Base-by-base conservation (phyloP, 2,329 filamentous ascomycete species). In the Fusarium verticillioides region DNA sequence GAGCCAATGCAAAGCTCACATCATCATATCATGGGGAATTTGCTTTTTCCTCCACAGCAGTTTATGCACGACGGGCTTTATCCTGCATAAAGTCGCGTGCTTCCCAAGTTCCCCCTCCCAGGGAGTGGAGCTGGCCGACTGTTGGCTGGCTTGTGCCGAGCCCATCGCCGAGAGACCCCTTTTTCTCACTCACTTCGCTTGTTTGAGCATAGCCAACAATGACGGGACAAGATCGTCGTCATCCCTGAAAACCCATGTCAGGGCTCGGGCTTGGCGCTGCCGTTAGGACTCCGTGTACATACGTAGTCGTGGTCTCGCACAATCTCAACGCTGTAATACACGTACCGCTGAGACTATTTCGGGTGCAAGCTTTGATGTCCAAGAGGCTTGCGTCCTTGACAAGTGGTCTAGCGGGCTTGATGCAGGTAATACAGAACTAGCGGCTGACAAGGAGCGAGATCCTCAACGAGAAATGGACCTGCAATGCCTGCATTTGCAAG, bases 81-180 rank as follows among this genome's bases (percentile, higher is more conserved):
- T 69, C 53, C 63, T 76, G 70, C 63, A 75, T 67, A 69, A 73
- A 74, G 73, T 76, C 75, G 75, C 75, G 75, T 77, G 75, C 73
- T 47, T 28, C 43, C 44, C 40, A 43, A 43, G 40, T 66, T 62
- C 43, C 39, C 54, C 34, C 56, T 26, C 57, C 49, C 32, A 32
- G 30, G 43, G 15, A 53, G 68, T 75, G 73, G 73, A 70, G 71
- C 61, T 61, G 49, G 54, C 53, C 52, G 63, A 64, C 37, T 59
- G 56, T 37, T 63, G 30, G 57, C 65, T 72, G 30, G 57, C 65
- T 72, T 63, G 50, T 75, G 72, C 72, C 72, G 72, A 73, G 72
- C 69, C 63, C 69, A 50, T 66, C 54, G 69, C 72, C 69, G 69
- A 75, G 47, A 61, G 72, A 73, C 69, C 69, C 72, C 69, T 73